Conservation (phyloP, 164 flowering plant species). For the Annona squamosa region DNA sequence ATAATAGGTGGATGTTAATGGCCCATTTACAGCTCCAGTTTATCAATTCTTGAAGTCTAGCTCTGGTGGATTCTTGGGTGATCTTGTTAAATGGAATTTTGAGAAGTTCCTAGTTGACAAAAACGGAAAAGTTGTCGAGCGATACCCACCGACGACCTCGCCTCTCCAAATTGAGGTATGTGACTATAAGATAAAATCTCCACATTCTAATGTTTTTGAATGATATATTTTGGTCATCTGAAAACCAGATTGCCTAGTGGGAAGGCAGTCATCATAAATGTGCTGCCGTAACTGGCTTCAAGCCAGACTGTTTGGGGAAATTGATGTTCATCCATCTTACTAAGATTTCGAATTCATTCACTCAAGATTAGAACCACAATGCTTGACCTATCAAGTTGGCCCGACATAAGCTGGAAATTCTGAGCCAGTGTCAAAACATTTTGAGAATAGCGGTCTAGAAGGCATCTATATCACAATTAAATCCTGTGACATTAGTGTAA, state of each 20-base stretch:
- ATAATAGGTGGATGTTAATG: constrained; percentile 81
- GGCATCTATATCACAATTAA: too few species aligned
- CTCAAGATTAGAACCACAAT: neutral
- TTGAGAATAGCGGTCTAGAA: too few species aligned
- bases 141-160: constrained; percentile 83
- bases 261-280: too few species aligned
- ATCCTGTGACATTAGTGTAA: too few species aligned
- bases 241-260: too few species aligned
- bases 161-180: constrained; percentile 93
- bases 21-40: constrained; percentile 81
- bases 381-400: neutral
- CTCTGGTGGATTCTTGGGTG: constrained; percentile 77
- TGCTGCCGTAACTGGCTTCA: too few species aligned
- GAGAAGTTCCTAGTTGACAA: constrained; percentile 90
- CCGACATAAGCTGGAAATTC: neutral
- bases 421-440: neutral
- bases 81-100: constrained; percentile 88
- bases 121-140: constrained; percentile 82
- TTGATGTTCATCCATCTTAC: neutral
- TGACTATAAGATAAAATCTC: neutral
- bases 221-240: neutral
- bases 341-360: neutral
- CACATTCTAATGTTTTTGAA: neutral
- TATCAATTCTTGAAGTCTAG: constrained; percentile 84
- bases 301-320: neutral